These are phyloP conservation scores for Solidago caesia DNA, from an alignment of 129 eudicot species.

Conservation along the genomic window DNA sequence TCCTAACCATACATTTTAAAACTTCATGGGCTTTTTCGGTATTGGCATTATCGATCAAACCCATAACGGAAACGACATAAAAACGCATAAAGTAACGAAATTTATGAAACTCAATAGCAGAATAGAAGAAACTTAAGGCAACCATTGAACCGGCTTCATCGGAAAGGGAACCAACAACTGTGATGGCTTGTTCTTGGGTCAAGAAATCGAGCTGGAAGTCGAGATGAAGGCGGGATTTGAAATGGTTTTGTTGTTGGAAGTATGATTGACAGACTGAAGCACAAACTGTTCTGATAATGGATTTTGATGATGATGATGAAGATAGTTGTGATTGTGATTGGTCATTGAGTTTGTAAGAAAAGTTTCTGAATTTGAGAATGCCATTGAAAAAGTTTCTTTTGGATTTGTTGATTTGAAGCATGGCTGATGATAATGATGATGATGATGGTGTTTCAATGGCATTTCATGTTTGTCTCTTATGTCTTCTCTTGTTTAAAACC, in stretches of 20 bases:
- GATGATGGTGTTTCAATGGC: neutral
- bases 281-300: slow-evolving; percentile 57
- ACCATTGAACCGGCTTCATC: slow-evolving; percentile 92
- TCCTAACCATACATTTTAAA: slow-evolving; percentile 68
- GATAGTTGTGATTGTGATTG: slow-evolving; percentile 28
- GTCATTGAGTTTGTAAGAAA: slow-evolving; percentile 25
- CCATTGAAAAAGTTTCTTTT: slow-evolving; percentile 33
- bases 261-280: slow-evolving; percentile 73
- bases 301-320: slow-evolving; percentile 41
- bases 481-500: too few relatives aligned
- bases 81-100: slow-evolving; percentile 69
- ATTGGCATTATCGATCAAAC: slow-evolving; percentile 66
- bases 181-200: slow-evolving; percentile 68
- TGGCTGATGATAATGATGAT: slow-evolving; percentile 16
- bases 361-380: slow-evolving; percentile 13
- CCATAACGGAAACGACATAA: slow-evolving; percentile 61
- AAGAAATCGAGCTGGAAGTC: slow-evolving; percentile 45
- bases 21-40: slow-evolving; percentile 74
- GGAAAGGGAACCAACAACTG: slow-evolving; percentile 72
- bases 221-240: slow-evolving; percentile 47
- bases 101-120: slow-evolving; percentile 57
- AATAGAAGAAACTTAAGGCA: slow-evolving; percentile 80
- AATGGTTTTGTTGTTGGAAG: slow-evolving; percentile 51
- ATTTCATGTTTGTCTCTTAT: too few relatives aligned
- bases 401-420: slow-evolving; percentile 31